phyloP scores from a whole-genome alignment of 495 filamentous ascomycete genomes.

The Clavariopsis aquatica region DNA sequence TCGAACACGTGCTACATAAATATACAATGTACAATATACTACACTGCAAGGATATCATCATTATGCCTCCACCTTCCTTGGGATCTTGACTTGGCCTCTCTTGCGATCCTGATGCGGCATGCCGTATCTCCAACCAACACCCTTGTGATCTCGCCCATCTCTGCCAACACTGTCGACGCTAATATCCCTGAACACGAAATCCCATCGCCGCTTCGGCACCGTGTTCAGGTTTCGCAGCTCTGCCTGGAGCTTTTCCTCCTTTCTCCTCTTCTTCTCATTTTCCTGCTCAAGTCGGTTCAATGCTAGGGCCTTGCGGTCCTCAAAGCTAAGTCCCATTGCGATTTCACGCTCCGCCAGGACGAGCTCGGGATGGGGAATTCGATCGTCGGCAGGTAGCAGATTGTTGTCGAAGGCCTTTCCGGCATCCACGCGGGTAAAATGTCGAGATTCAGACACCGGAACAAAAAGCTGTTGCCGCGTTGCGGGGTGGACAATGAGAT shows the following conservation, averaged over 20 bases:
- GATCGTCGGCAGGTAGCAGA: constrained; percentile 79
- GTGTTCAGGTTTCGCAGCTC: constrained; percentile 47
- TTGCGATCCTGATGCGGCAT: constrained; percentile 69
- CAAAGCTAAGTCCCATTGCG: constrained; percentile 41
- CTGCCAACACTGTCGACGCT: constrained; percentile 60
- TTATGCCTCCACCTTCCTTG: constrained; percentile 56
- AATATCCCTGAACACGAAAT: constrained; percentile 76
- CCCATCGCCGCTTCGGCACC: constrained; percentile 64
- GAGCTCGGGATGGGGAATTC: constrained; percentile 87
- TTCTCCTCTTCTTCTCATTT: constrained; percentile 44
- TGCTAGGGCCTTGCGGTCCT: constrained; percentile 47
- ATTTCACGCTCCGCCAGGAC: constrained; percentile 58
- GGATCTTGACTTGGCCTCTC: constrained; percentile 73
- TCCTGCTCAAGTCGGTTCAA: constrained; percentile 49
- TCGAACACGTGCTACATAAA: constrained; percentile 25
- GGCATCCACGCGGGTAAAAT: constrained; percentile 87
- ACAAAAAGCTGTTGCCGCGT: constrained; percentile 86
- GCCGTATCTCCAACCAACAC: constrained; percentile 66
- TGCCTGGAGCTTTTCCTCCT: constrained; percentile 50
- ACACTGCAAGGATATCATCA: constrained; percentile 13
- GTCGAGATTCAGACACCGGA: constrained; percentile 83
- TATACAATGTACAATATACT: constrained; percentile 26
- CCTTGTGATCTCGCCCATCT: constrained; percentile 47
- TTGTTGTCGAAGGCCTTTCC: constrained; percentile 74
- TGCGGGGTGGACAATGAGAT: constrained; percentile 76